Base-by-base conservation (phyloP, 768 basidiomycete genomes). In the Russula sp. region DNA sequence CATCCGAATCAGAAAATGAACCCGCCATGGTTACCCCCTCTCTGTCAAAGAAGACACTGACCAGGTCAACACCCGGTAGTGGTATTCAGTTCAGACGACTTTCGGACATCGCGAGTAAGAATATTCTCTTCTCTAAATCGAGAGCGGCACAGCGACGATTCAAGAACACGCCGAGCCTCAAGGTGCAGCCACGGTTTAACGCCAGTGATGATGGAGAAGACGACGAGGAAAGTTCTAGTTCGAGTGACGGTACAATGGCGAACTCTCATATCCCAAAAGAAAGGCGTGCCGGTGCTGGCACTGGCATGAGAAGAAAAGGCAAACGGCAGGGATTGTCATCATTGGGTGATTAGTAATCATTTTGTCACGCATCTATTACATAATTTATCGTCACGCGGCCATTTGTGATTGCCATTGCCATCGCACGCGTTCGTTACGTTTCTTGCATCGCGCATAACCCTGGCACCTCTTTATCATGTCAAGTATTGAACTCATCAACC, bases 401-500 rank as follows among this genome's bases (percentile, higher is more conserved):
- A 29, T 29, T 29, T 29, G 25, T 29, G 25, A 29, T 29, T 29
- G 25, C n/a, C n/a, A n/a, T n/a, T n/a, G n/a, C n/a, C n/a, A n/a
- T n/a, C n/a, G n/a, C 25, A 3, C 25, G 25, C 25, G 25, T 29
- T 29, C 25, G 25, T 29, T 29, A 2, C 25, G 3, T 29, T 29
- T 29, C 25, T 29, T 29, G 25, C 25, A 29, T 29, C 25, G 25
- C 25, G 25, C 25, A 29, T 29, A 29, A 29, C 25, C 25, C 25
- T 29, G 25, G 25, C 25, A 29, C 43, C 42, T 48, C 53, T 38
- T 49, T 56, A 50, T 49, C 55, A 65, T 65, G 51, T 87, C 87
- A 39, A 88, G 87, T 71, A 88, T 97, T 73, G 93, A 97, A 78
- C 88, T 95, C 69, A 91, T 98, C 75, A 98, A 98, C 71, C 94